Conservation (phyloP, 1,284 basidiomycete species). For the Tilletia caries region DNA sequence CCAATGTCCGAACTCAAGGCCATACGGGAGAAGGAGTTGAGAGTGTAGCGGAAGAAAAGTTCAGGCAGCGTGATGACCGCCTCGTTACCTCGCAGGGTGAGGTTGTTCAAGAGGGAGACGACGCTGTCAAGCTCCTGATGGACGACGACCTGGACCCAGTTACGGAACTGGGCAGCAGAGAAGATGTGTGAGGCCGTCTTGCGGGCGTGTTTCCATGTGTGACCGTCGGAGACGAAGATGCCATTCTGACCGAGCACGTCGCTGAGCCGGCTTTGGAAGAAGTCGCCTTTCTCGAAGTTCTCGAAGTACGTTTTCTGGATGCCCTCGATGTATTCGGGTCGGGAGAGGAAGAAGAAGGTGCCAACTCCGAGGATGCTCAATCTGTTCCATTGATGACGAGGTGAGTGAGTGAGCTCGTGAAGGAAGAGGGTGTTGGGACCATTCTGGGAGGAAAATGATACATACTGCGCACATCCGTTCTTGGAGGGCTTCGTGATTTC, state of each 20-base stretch:
- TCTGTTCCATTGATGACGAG: no score
- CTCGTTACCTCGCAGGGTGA: constrained; percentile 6
- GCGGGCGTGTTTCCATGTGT: constrained; percentile 37
- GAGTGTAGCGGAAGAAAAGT: constrained; percentile 31
- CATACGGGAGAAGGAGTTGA: constrained; percentile 14
- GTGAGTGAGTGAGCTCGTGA: no score
- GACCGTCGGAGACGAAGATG: constrained; percentile 46
- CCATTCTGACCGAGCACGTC: constrained; percentile 36
- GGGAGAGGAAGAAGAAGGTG: constrained; percentile 27
- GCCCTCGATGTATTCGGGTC: constrained; percentile 43
- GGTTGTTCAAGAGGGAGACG: constrained; percentile 26
- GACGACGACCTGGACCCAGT: constrained; percentile 35
- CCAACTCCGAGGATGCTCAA: no score
- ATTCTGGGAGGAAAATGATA: no score
- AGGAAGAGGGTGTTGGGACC: no score
- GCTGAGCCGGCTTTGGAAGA: constrained; percentile 27
- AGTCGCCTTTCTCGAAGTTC: constrained; percentile 30
- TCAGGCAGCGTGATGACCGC: constrained; percentile 28
- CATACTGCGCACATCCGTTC: background rate
- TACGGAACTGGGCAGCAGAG: constrained; percentile 36
- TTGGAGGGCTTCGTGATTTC: background rate
- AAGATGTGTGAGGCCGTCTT: constrained; percentile 28
- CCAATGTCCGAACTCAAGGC: constrained; percentile 25
- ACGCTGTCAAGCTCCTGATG: constrained; percentile 37
- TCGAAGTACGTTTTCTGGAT: constrained; percentile 51